A percentile compares a stretch with the other conserved stretches of the same genome.
phyloP scores from a whole-genome alignment of 805 yeast species.

The Lipomyces sp. region DNA sequence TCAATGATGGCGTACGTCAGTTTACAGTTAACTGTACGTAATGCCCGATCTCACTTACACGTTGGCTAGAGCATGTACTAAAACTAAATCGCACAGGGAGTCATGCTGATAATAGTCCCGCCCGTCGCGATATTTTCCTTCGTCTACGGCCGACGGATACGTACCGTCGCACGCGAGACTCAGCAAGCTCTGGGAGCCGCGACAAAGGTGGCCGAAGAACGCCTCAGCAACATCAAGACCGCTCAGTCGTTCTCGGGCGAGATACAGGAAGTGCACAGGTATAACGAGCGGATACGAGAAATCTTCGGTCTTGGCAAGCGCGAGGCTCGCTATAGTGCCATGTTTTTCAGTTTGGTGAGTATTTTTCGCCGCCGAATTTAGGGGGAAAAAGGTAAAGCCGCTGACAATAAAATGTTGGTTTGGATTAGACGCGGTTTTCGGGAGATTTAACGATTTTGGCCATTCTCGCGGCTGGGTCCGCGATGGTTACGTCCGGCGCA shows the following conservation, averaged over 20 bases:
- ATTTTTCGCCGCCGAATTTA: not conserved
- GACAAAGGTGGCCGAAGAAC: conserved; percentile 90
- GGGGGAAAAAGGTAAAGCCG: conserved; percentile 51
- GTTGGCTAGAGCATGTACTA: not conserved
- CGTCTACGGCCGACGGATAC: conserved; percentile 76
- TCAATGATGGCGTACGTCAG: conserved; percentile 90
- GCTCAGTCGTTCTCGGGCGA: conserved; percentile 92
- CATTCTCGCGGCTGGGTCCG: conserved; percentile 73
- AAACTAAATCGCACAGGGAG: too few species aligned
- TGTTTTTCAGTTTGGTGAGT: conserved; percentile 21
- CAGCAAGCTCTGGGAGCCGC: conserved; percentile 82
- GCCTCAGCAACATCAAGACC: conserved; percentile 76
- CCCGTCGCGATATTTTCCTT: conserved; percentile 76
- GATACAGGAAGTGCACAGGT: conserved; percentile 67
- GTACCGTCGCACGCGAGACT: conserved; percentile 66
- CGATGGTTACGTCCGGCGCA: conserved; percentile 72
- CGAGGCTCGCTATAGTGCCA: conserved; percentile 54
- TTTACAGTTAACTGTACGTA: conserved; percentile 63
- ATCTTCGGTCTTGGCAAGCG: conserved; percentile 65
- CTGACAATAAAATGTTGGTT: conserved; percentile 44
- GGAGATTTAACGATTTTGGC: conserved; percentile 82
- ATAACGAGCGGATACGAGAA: conserved; percentile 65
- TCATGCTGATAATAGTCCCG: conserved; percentile 78
- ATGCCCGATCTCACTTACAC: not conserved
- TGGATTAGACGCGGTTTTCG: conserved; percentile 62